Evolutionary conservation across 176 grass and related monocot species (phyloP).

Genomic region (Olyra latifolia): DNA sequence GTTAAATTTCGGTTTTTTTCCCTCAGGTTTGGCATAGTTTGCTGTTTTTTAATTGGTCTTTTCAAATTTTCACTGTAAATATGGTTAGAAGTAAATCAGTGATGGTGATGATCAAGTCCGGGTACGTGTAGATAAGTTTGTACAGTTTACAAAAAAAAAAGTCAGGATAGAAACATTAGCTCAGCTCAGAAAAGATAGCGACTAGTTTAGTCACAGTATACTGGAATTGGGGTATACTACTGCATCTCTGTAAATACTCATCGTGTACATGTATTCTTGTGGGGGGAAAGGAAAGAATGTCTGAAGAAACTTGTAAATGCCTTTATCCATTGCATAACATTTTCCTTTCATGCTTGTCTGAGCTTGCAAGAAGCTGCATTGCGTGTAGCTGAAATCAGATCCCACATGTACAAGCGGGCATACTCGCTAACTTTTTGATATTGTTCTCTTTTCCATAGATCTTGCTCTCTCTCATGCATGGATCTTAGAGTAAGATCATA

Average conservation of each 20-base stretch:
- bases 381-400: not conserved
- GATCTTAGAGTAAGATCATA: too few species aligned
- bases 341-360: not conserved
- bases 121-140: not conserved
- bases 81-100: slow-evolving; percentile 19
- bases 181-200: slow-evolving; percentile 5
- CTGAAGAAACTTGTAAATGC: not conserved
- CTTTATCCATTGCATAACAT: not conserved
- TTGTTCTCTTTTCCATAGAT: too few species aligned
- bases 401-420: too few species aligned
- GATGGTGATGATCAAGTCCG: slow-evolving; percentile 7
- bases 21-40: not conserved
- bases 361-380: not conserved
- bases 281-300: not conserved
- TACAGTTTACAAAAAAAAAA: not conserved
- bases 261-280: slow-evolving; percentile 27
- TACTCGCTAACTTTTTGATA: too few species aligned
- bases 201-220: not conserved
- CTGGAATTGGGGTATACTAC: not conserved
- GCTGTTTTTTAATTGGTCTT: not conserved
- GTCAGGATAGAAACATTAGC: not conserved
- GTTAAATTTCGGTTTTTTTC: not conserved
- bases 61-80: slow-evolving; percentile 26
- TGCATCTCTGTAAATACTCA: slow-evolving; percentile 18
- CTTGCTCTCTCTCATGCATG: too few species aligned